Evolutionary conservation across 1,284 basidiomycete genomes (phyloP).

Genomic region (Cryptococcus sp.): DNA sequence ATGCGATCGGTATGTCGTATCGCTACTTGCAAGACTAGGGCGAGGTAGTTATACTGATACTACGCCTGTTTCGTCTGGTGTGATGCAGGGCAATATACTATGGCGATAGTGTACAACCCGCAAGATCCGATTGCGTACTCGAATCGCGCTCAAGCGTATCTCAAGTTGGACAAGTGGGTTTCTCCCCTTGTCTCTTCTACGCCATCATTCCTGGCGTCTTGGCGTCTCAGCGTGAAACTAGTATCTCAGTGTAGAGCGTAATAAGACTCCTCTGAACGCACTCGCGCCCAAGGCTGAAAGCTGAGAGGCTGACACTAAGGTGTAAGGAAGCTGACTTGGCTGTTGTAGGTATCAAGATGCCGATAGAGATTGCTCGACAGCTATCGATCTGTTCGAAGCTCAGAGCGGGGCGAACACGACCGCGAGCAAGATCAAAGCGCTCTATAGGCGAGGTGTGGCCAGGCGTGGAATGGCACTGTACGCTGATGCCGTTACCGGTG

Average conservation of each 20-base stretch:
- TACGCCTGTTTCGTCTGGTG: background rate
- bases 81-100: constrained; percentile 43
- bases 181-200: background rate
- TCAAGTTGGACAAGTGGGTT: constrained; percentile 52
- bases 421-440: constrained; percentile 46
- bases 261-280: background rate
- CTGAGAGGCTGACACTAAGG: background rate
- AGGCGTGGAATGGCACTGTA: constrained; percentile 35
- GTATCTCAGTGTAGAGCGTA: background rate
- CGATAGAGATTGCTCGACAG: constrained; percentile 46
- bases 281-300: too few species aligned
- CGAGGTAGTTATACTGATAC: background rate
- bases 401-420: too few species aligned
- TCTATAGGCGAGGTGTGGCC: constrained; percentile 46
- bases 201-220: background rate
- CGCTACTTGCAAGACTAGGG: background rate
- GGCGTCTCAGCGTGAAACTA: background rate
- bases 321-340: background rate
- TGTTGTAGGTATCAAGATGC: constrained; percentile 43
- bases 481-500: constrained; percentile 37
- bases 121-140: constrained; percentile 39
- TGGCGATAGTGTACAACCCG: constrained; percentile 38
- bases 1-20: constrained; percentile 46
- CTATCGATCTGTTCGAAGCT: constrained; percentile 20
- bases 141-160: constrained; percentile 51